phyloP scores from a whole-genome alignment of 2,329 filamentous ascomycete species.

The Claviceps maximensis region DNA sequence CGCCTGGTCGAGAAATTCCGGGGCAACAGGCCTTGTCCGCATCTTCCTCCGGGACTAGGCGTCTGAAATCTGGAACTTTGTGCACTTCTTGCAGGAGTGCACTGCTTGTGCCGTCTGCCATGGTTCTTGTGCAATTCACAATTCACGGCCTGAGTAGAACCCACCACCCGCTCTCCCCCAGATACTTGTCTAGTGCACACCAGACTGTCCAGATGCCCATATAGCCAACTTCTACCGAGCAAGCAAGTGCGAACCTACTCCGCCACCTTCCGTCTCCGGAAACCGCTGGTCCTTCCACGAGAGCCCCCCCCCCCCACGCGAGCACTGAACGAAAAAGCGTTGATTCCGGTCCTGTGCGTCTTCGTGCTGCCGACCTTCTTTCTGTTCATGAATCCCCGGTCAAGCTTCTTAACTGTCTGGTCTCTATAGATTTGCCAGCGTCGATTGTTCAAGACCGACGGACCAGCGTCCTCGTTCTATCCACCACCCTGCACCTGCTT shows the following conservation, averaged over 20 bases:
- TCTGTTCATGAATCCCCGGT: not conserved
- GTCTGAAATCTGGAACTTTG: not conserved
- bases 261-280: slow-evolving; percentile 9
- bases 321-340: not conserved
- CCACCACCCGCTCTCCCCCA: not conserved
- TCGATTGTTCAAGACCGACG: not conserved
- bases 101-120: not conserved
- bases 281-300: slow-evolving; percentile 6
- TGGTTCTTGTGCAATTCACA: not conserved
- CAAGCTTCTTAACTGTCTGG: not conserved
- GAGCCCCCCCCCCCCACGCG: slow-evolving; percentile 2
- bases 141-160: not conserved
- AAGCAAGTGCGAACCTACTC: slow-evolving; percentile 4
- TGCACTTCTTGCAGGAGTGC: no score
- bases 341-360: not conserved
- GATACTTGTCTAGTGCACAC: no score
- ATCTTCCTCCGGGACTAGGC: not conserved
- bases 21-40: not conserved
- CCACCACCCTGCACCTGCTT: slow-evolving; percentile 1
- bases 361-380: not conserved
- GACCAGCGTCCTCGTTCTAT: not conserved
- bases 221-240: not conserved
- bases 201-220: not conserved
- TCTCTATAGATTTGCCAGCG: not conserved
- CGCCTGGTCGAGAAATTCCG: not conserved